These are phyloP conservation scores for Pichia sp. DNA, from an alignment of 1,139 yeast genomes.

Conservation along the genomic window DNA sequence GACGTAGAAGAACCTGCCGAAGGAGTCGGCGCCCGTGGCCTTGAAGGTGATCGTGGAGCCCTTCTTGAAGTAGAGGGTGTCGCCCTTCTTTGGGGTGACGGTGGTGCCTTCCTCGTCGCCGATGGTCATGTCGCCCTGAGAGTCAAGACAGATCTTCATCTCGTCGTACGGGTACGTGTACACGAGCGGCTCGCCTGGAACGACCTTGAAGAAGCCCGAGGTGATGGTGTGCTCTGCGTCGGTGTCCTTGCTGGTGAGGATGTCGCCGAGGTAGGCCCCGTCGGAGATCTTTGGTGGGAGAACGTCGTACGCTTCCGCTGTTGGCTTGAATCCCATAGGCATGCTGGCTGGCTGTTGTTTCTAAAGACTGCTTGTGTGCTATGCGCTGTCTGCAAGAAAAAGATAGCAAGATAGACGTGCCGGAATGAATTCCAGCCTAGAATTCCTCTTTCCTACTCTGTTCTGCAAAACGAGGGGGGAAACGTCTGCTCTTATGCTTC, in stretches of 20 bases:
- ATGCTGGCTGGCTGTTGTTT: slow-evolving; percentile 38
- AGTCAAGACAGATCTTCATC: slow-evolving; percentile 65
- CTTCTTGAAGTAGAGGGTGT: slow-evolving; percentile 62
- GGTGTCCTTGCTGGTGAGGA: slow-evolving; percentile 50
- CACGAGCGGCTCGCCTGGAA: slow-evolving; percentile 61
- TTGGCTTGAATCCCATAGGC: slow-evolving; percentile 58
- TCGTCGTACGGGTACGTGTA: slow-evolving; percentile 65
- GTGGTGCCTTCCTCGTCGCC: slow-evolving; percentile 60
- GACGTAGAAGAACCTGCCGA: slow-evolving; percentile 57
- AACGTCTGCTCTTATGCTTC: neutral
- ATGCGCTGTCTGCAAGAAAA: neutral
- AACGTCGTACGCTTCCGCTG: slow-evolving; percentile 49
- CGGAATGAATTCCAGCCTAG: too few species aligned
- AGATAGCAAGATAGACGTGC: neutral
- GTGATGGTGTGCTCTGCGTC: slow-evolving; percentile 52
- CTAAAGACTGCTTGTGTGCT: too few species aligned
- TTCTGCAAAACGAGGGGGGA: too few species aligned
- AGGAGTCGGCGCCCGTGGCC: slow-evolving; percentile 49
- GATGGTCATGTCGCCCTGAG: slow-evolving; percentile 58
- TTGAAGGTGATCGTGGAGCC: slow-evolving; percentile 66
- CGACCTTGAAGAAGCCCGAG: slow-evolving; percentile 66
- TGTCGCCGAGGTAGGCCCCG: slow-evolving; percentile 67
- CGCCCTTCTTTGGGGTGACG: slow-evolving; percentile 58
- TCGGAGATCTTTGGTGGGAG: slow-evolving; percentile 56
- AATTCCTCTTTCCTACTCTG: too few species aligned